Evolutionary conservation across 1,139 yeast genomes (phyloP), one percentile per base, ranked within the genome.

Genomic region (Citeromyces hawaiiensis): DNA sequence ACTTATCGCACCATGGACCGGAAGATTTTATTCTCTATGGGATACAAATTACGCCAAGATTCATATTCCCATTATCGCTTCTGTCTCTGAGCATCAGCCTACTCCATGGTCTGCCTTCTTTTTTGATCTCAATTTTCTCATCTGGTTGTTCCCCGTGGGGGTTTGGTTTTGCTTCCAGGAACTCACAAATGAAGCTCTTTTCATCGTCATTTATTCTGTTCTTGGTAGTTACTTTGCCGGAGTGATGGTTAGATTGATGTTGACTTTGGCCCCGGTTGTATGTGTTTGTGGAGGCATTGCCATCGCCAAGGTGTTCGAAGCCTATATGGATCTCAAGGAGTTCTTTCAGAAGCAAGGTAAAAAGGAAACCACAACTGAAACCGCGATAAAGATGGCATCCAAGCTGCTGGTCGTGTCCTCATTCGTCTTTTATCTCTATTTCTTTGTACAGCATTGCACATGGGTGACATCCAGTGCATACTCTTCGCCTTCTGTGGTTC

Each of bases 51-150:
- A 93, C 55, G 99, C 99, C 46, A 91, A 87, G 66, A 83, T 91
- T 48, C 98, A 93, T 59, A 93, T 93, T 53, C 99, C 99, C 40
- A 93, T 93, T 56, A 93, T 93, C 61, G 98, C 98, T 1, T 88
- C 97, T 2, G 99, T 93, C 39, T 85, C 96, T 11, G 99, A 93
- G 64, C 99, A 93, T 68, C 99, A 93, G 67, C 99, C 99, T 44
- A 91, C 98, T 18, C 96, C 98, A 10, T 93, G 99, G 99, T 95
- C 98, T 11, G 78, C 96, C 9, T 93, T 91, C 62, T 91, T 86
- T 71, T 86, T 91, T 59, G 99, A 93, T 59, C 80, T 93, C 39
- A 83, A 79, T 53, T 74, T 91, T 69, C 69, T 93, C 61, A 83
- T 91, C 52, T 93, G 98, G 98, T 70, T 93, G 49, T 91, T 93